Base-by-base conservation (phyloP, 1,284 basidiomycete species). In the Ganoderma meredithae region DNA sequence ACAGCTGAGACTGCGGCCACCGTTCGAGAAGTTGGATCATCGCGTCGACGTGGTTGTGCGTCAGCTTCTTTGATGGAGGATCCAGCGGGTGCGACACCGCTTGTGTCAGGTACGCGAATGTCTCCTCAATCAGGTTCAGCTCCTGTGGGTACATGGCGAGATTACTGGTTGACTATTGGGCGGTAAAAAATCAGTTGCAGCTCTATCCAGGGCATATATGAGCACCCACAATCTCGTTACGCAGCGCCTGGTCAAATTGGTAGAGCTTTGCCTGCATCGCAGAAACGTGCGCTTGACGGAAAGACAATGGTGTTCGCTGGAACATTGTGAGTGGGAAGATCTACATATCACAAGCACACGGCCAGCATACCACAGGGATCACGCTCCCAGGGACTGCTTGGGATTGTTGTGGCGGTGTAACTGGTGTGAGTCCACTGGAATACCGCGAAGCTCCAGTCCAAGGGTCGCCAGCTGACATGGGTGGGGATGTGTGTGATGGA, bases 221-320 rank as follows among this genome's bases (percentile, higher is more conserved):
- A 61, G 58, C 27, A 74, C 89, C 72, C 72, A 92, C 91, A 66
- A 88, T 90, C 77, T 92, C 91, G 69, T 86, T 82, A 65, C 86
- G 86, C 64, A 96, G 82, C 36, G 83, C 87, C 52, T 91, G 89
- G 76, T 97, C 90, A 66, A 98, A 89, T 77, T 97, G 92, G 63
- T 86, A 83, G 27, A 98, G 79, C 81, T 99, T 99, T 44, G 84
- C 84, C 76, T 90, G 91, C 85, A 97, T 95, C 4, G 95, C 95
- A 15, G 84, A 77, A n/a, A 98, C 86, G 78, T 97, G 98, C 17
- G 92, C 94, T 82, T 95, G 92, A 72, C 92, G 93, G 85, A 98
- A 98, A 1, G 86, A 83, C 39, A 96, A 85, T 56, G 85, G 84
- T 44, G 85, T 87, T 61, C 82, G 79, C 88, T 88, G 73, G 19